A percentile compares a stretch with the other conserved stretches of the same genome.
These are phyloP conservation scores for Camellia granthamiana DNA, from an alignment of 148 eudicot genomes.

Conservation along the genomic window DNA sequence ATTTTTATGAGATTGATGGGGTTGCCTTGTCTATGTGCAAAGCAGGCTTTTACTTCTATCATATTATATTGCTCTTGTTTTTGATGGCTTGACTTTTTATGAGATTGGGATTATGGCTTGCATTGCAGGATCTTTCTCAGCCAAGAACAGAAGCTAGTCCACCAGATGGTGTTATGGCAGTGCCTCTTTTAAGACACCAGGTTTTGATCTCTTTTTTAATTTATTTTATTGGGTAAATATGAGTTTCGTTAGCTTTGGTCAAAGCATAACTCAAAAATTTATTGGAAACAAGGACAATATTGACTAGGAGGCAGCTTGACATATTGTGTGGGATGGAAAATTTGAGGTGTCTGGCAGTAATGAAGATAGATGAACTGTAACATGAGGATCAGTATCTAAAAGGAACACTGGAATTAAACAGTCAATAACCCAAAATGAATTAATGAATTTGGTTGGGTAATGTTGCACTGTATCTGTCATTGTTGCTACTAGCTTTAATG, in stretches of 20 bases:
- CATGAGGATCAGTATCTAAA: conserved; percentile 1
- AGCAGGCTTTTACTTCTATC: not conserved
- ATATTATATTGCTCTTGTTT: not conserved
- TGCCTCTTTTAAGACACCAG: conserved; percentile 89
- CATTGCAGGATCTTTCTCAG: conserved; percentile 81
- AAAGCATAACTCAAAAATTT: not conserved
- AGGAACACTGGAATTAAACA: not conserved
- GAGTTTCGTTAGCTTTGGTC: conserved; percentile 4
- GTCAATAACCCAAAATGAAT: not conserved
- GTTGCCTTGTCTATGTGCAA: conserved; percentile 4
- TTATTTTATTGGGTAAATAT: not conserved
- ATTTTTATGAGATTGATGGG: not conserved
- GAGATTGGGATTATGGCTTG: not conserved
- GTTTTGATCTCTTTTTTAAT: conserved; percentile 28
- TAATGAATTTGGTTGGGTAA: conserved; percentile 1
- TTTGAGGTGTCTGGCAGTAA: not conserved
- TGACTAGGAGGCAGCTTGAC: not conserved
- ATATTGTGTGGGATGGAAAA: not conserved
- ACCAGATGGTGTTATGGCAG: conserved; percentile 69
- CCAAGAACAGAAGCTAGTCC: conserved; percentile 72
- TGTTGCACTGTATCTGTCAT: not conserved
- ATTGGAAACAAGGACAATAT: not conserved
- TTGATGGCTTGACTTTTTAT: not conserved
- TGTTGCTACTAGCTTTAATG: not conserved
- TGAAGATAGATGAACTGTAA: not conserved